Base-by-base conservation (phyloP, 768 basidiomycete genomes). In the Psilocybe azurescens region DNA sequence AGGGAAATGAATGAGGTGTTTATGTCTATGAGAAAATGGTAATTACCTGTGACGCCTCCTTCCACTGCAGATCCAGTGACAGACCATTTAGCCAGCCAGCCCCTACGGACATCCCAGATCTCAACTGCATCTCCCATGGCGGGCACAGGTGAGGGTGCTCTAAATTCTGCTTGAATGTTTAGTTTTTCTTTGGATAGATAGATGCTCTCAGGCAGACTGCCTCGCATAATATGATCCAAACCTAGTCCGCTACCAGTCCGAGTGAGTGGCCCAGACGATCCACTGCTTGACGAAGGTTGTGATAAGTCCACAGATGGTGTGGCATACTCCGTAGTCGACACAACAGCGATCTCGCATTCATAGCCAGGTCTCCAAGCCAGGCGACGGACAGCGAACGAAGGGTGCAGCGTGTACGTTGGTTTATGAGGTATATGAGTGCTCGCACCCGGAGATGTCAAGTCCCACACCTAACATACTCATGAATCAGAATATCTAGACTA, bases 61-160 rank as follows among this genome's bases (percentile, higher is more conserved):
- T 94, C 93, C 1, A 77, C 78, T 4, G 83, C 79, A 11, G 85
- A 86, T 13, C 87, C 86, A 20, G 79, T 82, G 10, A 94, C 83
- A 2, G 84, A 82, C 90, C 93, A 95, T 74, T 95, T 95, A 5
- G 90, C 89, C 53, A 94, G 81, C 84, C 89, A 92, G 0, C 86
- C 84, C 51, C 94, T 79, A 57, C 93, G 80, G 1, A 91, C 90
- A 71, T 95, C 93, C 94, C 94, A 95, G 24, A 95, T 88, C 67
- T 94, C 93, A 32, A 93, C 80, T 0, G 86, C 77, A 68, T 93
- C 89, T 2, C 87, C 84, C 29, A 70, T 65, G 2, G 62, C 53
- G 5, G 56, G 46, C 14, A 48, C 32, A 14, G 60, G 47, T 24
- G 52, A 50, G 4, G 65, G 28, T 10, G 48, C 46, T 33, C 69